These are phyloP conservation scores for Crotalaria pallida DNA, from an alignment of 306 rosid species.

Conservation along the genomic window DNA sequence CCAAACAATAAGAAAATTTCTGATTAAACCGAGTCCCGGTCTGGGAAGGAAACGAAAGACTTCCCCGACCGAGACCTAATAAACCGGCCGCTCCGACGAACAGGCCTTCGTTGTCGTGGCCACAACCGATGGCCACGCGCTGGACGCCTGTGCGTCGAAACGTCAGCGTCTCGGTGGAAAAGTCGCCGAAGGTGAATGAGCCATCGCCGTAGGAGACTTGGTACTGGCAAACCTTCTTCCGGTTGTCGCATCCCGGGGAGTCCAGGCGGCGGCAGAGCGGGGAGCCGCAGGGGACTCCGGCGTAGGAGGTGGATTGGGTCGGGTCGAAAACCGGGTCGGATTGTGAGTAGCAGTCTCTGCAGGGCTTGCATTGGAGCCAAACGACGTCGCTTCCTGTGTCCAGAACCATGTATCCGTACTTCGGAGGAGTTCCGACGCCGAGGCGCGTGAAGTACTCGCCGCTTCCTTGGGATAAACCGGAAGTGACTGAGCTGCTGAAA, in stretches of 20 bases:
- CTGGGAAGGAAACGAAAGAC: constrained; percentile 51
- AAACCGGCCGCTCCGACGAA: constrained; percentile 73
- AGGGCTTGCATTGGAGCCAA: constrained; percentile 70
- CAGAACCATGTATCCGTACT: constrained; percentile 52
- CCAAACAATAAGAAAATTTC: constrained; percentile 70
- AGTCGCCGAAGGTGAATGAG: constrained; percentile 50
- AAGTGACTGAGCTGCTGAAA: constrained; percentile 54
- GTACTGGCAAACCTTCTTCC: constrained; percentile 37
- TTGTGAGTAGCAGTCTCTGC: constrained; percentile 55
- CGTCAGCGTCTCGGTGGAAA: constrained; percentile 61
- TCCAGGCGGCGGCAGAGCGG: constrained; percentile 54
- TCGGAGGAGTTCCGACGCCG: constrained; percentile 71
- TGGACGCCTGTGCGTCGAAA: constrained; percentile 45
- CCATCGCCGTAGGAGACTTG: constrained; percentile 78
- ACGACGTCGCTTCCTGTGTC: constrained; percentile 71
- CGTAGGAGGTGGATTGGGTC: constrained; percentile 34
- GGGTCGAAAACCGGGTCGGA: constrained; percentile 66
- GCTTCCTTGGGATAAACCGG: constrained; percentile 65
- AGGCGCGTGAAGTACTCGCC: constrained; percentile 79
- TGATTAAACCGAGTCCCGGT: constrained; percentile 40
- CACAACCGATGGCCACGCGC: constrained; percentile 60
- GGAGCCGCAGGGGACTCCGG: constrained; percentile 34
- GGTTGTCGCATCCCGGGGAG: constrained; percentile 41
- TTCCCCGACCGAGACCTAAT: constrained; percentile 64
- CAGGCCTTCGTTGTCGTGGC: constrained; percentile 65